Evolutionary conservation across 495 filamentous ascomycete genomes (phyloP).

Genomic region (Aspergillus coremiiformis): DNA sequence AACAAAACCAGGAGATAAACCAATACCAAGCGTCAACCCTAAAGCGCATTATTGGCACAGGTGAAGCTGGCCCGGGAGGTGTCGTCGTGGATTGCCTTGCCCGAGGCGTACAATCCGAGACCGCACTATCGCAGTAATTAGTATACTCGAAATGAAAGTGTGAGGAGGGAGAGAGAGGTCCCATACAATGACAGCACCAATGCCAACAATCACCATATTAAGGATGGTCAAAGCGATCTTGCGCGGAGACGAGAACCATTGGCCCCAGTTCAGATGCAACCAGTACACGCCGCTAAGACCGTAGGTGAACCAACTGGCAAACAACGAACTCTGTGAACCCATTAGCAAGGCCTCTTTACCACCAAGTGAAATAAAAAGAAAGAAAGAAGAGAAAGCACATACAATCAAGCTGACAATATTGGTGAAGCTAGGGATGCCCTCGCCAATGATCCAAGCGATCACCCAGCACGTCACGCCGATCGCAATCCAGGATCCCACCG

Average conservation of each 20-base stretch:
- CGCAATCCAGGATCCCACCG: constrained; percentile 44
- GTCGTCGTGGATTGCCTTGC: constrained; percentile 36
- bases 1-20: background rate
- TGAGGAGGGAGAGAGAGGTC: background rate
- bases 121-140: constrained; percentile 20
- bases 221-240: constrained; percentile 28
- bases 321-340: constrained; percentile 22
- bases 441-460: constrained; percentile 60
- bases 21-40: constrained; percentile 5
- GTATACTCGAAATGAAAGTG: background rate
- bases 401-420: constrained; percentile 46
- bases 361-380: background rate
- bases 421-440: constrained; percentile 63
- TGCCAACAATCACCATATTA: constrained; percentile 20
- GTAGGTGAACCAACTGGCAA: constrained; percentile 38
- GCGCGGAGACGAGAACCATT: constrained; percentile 24
- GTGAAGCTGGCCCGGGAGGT: constrained; percentile 24
- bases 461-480: constrained; percentile 51
- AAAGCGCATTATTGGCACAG: constrained; percentile 26
- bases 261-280: constrained; percentile 33
- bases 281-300: constrained; percentile 39
- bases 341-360: background rate
- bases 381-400: background rate
- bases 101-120: constrained; percentile 34
- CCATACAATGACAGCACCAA: constrained; percentile 16